These are phyloP conservation scores for Trametes pubescens DNA, from an alignment of 1,284 basidiomycete genomes.

Conservation along the genomic window DNA sequence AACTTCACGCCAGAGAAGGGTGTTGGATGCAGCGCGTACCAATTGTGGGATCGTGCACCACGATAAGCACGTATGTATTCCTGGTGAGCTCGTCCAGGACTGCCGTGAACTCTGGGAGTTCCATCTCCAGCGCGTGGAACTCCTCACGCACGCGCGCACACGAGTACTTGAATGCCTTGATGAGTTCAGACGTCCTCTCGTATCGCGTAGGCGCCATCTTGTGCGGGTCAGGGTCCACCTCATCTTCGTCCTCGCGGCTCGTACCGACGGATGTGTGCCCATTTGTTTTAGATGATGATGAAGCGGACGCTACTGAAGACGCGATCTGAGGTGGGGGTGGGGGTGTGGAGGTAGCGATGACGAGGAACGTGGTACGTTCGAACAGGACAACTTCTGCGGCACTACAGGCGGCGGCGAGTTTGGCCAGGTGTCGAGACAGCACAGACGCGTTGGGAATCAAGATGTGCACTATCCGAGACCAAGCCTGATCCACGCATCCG, in stretches of 20 bases:
- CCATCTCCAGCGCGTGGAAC: slow-evolving; percentile 83
- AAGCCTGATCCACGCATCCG: slow-evolving; percentile 67
- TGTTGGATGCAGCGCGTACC: slow-evolving; percentile 56
- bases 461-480: slow-evolving; percentile 97
- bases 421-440: slow-evolving; percentile 86
- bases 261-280: slow-evolving; percentile 30
- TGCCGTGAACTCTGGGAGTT: slow-evolving; percentile 85
- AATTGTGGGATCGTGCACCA: slow-evolving; percentile 88
- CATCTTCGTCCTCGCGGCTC: slow-evolving; percentile 21
- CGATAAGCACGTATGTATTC: slow-evolving; percentile 93
- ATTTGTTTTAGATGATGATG: slow-evolving; percentile 38
- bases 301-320: slow-evolving; percentile 35
- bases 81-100: slow-evolving; percentile 95
- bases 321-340: slow-evolving; percentile 31
- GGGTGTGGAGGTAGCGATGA: slow-evolving; percentile 82
- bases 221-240: slow-evolving; percentile 49
- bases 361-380: slow-evolving; percentile 96
- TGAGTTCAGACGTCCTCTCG: slow-evolving; percentile 94
- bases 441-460: slow-evolving; percentile 95
- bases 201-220: slow-evolving; percentile 84
- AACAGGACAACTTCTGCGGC: slow-evolving; percentile 97
- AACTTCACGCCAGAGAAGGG: not conserved
- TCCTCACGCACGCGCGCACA: slow-evolving; percentile 86
- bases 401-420: slow-evolving; percentile 85
- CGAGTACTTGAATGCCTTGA: slow-evolving; percentile 94